phyloP scores from a whole-genome alignment of 192 early-diverging fungal species.

The Chytriomyces sp. region DNA sequence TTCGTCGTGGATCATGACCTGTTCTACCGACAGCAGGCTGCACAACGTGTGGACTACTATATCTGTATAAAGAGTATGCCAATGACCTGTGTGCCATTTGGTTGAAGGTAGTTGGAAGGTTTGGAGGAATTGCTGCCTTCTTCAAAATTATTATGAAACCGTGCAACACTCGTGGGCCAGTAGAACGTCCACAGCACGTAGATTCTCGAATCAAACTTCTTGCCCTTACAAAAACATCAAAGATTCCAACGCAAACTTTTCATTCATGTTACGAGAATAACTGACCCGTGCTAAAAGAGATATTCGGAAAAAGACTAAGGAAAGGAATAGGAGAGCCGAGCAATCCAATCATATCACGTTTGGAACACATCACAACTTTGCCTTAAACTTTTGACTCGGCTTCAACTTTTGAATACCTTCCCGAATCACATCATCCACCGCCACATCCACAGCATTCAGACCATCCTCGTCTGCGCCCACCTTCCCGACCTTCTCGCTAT shows the following conservation, averaged over 20 bases:
- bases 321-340: no score
- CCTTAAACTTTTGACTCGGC: no score
- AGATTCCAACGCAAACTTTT: no score
- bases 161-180: constrained; percentile 67
- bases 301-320: not conserved
- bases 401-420: constrained; percentile 21
- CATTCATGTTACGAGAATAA: no score
- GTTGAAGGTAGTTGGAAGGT: not conserved
- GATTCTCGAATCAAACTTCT: constrained; percentile 66
- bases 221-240: constrained; percentile 65
- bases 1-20: constrained; percentile 71
- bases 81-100: constrained; percentile 47
- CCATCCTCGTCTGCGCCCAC: not conserved
- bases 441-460: constrained; percentile 22
- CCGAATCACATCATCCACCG: constrained; percentile 18
- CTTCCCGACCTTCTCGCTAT: constrained; percentile 5
- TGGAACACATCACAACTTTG: constrained; percentile 26
- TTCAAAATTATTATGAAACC: constrained; percentile 58
- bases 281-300: no score
- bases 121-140: no score
- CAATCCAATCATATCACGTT: no score
- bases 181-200: constrained; percentile 68
- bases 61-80: constrained; percentile 58
- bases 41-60: constrained; percentile 63
- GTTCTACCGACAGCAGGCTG: constrained; percentile 60